Base-by-base conservation (phyloP, 176 grass and related monocot species). In the Oropetium thomaeum region DNA sequence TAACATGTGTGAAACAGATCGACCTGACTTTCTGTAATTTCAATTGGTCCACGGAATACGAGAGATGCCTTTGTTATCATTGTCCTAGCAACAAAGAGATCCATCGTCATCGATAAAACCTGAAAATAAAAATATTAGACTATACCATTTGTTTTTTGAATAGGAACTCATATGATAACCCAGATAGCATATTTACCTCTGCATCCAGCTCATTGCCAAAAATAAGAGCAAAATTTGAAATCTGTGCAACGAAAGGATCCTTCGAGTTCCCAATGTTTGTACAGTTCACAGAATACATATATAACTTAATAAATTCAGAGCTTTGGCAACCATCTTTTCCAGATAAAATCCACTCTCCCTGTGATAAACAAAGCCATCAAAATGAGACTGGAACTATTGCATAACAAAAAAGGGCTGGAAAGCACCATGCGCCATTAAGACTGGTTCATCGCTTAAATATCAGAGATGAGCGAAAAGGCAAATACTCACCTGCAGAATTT, bases 31-130 rank as follows among this genome's bases (percentile, higher is more conserved):
- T 82, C 88, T 55, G 82, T 88, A 68, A 98, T 89, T 83, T 87
- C 84, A 81, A 98, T 87, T 81, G 79, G 84, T 48, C 96, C 96
- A 79, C 84, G 87, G 87, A 82, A 92, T 75, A 95, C 91, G 73
- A 98, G 89, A 98, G 96, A 98, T 98, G 96, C 91, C 89, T 95
- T 95, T 92, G 96, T 98, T 87, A 98, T 90, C 92, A 98, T 92
- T 55, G 86, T 98, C 84, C 91, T 91, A 77, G 96, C 89, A 94
- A 98, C 96, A 98, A 98, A 98, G 91, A 98, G 96, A 98, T 95
- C 96, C 84, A 98, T 95, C 70, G 84, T 84, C 82, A 77, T 98
- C 91, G 96, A 95, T 92, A 98, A 90, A 92, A 98, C 96, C 96
- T 98, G 79, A 40, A 92, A 91, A 73, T 70, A 17, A 38, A 91